phyloP scores from a whole-genome alignment of 2,329 filamentous ascomycete species.

The Ophiostoma sp. region DNA sequence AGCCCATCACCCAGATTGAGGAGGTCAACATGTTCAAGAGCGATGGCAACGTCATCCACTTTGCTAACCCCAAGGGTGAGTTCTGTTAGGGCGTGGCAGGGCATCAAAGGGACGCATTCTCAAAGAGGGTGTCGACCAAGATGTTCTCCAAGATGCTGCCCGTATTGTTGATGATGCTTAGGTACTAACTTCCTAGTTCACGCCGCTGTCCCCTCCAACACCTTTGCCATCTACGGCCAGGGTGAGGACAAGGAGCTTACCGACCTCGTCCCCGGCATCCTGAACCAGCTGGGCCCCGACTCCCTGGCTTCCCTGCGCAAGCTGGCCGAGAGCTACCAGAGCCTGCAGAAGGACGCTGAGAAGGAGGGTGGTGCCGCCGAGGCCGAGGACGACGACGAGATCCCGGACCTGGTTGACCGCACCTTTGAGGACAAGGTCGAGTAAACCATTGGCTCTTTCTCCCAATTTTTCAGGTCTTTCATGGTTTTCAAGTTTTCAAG shows the following conservation, averaged over 20 bases:
- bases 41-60: constrained; percentile 99
- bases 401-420: constrained; percentile 94
- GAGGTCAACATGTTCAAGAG: constrained; percentile 99
- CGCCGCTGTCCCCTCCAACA: constrained; percentile 95
- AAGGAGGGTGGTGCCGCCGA: constrained; percentile 77
- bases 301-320: constrained; percentile 96
- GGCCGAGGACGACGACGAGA: constrained; percentile 81
- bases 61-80: constrained; percentile 93
- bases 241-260: constrained; percentile 99
- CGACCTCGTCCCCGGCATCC: constrained; percentile 96
- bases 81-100: background rate
- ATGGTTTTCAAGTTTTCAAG: background rate
- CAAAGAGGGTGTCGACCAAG: too few species aligned
- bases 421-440: constrained; percentile 98
- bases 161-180: too few species aligned
- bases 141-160: too few species aligned
- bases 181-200: constrained; percentile 59
- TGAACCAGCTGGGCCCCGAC: constrained; percentile 99
- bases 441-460: constrained; percentile 47
- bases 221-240: constrained; percentile 98
- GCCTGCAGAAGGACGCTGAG: constrained; percentile 81
- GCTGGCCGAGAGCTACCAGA: constrained; percentile 99
- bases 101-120: too few species aligned
- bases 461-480: background rate
- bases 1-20: constrained; percentile 99